Percentiles rank a stretch among this genome's conserved stretches.
These are phyloP conservation scores for Bocquillonia castaneifolia DNA, from an alignment of 441 rosid genomes.

Conservation along the genomic window DNA sequence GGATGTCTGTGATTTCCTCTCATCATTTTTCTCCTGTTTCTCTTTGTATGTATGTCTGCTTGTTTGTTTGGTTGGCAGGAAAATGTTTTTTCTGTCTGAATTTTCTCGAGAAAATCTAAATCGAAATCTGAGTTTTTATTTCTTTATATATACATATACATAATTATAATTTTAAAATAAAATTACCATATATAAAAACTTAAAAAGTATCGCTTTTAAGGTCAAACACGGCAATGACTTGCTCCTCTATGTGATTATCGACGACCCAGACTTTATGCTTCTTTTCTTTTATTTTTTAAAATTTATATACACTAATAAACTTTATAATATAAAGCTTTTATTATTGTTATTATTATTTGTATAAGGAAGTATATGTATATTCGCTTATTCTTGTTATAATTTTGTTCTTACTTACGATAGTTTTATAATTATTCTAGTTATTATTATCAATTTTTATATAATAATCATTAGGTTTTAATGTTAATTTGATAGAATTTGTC, in stretches of 20 bases:
- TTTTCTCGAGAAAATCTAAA: constrained; percentile 24
- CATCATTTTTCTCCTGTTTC: constrained; percentile 24
- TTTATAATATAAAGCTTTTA: too few species aligned
- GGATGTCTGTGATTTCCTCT: constrained; percentile 31
- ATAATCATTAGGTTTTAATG: too few species aligned
- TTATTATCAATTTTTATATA: too few species aligned
- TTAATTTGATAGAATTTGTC: too few species aligned
- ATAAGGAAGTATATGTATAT: too few species aligned
- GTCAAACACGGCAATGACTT: constrained; percentile 61
- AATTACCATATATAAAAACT: background rate
- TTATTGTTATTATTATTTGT: too few species aligned
- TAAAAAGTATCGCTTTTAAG: constrained; percentile 19
- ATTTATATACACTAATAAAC: background rate
- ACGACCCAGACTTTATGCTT: constrained; percentile 6
- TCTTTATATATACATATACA: background rate
- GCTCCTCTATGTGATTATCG: constrained; percentile 22
- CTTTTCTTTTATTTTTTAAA: background rate
- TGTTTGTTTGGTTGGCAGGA: constrained; percentile 21
- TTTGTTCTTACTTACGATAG: too few species aligned
- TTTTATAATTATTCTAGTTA: too few species aligned
- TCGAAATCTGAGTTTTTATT: constrained; percentile 1
- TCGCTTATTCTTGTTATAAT: too few species aligned
- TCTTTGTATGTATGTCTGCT: background rate
- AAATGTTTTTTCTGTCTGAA: constrained; percentile 4
- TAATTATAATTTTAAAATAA: background rate